These are phyloP conservation scores for Daldinia loculata DNA, from an alignment of 495 filamentous ascomycete species.

Conservation along the genomic window DNA sequence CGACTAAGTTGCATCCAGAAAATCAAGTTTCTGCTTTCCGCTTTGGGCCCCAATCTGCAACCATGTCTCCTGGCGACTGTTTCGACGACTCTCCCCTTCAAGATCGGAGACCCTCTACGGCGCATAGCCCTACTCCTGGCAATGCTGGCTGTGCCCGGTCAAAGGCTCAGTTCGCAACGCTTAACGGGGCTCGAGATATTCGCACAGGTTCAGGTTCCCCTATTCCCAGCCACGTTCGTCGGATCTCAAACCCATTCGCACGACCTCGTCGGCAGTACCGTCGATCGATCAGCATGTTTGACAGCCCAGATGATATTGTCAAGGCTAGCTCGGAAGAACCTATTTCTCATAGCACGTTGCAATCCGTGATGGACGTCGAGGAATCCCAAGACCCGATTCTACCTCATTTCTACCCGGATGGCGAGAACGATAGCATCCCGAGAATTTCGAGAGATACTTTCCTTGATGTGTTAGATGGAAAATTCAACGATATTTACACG, in stretches of 20 bases:
- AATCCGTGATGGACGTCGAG: slow-evolving; percentile 80
- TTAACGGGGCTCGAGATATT: slow-evolving; percentile 54
- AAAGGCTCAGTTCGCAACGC: slow-evolving; percentile 65
- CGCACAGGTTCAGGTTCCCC: slow-evolving; percentile 83
- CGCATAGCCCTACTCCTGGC: slow-evolving; percentile 62
- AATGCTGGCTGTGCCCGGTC: slow-evolving; percentile 64
- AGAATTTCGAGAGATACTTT: slow-evolving; percentile 84
- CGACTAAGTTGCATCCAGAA: slow-evolving; percentile 58
- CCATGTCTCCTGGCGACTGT: slow-evolving; percentile 77
- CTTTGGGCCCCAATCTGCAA: slow-evolving; percentile 53
- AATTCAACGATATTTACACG: slow-evolving; percentile 76
- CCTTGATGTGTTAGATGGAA: slow-evolving; percentile 84
- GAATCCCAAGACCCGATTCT: slow-evolving; percentile 72
- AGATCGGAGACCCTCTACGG: slow-evolving; percentile 66
- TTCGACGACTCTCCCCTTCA: slow-evolving; percentile 81
- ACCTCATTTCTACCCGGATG: slow-evolving; percentile 85
- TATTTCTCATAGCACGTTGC: slow-evolving; percentile 59
- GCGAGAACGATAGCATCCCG: slow-evolving; percentile 82
- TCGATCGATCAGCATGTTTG: slow-evolving; percentile 96
- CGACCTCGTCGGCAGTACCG: slow-evolving; percentile 88
- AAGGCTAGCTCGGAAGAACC: slow-evolving; percentile 68
- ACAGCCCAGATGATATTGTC: slow-evolving; percentile 86
- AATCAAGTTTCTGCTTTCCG: slow-evolving; percentile 75
- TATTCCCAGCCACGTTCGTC: slow-evolving; percentile 71
- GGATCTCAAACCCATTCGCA: slow-evolving; percentile 72